Base-by-base conservation (phyloP, 805 yeast genomes). In the Citeromyces matritensis region DNA sequence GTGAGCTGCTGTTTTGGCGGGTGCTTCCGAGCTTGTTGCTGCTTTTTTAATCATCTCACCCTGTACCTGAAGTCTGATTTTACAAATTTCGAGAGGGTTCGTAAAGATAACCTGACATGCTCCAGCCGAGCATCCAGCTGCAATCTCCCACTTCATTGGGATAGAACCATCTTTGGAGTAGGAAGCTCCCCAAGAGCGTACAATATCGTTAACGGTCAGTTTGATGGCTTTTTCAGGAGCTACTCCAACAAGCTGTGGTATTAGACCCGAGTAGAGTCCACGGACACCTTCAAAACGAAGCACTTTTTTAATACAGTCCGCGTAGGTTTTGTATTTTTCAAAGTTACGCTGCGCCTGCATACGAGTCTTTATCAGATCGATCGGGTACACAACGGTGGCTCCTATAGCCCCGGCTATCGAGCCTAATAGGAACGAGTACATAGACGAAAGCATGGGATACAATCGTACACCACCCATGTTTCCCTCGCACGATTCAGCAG, bases 221-320 rank as follows among this genome's bases (percentile, higher is more conserved):
- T 88, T 88, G 47, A 88, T 88, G 28, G 97, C 97, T 61, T 88
- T 88, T 53, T 88, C 98, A 2, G 98, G 98, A 0, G 97, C 97
- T 32, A 88, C 97, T 42, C 98, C 98, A 30, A 91, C 73, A 45
- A 88, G 62, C 56, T 91, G 97, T 11, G 97, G 96, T 7, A 83
- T 81, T 32, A 88, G 62, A 33, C 98, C 98, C 4, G 94, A 78
- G 55, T 88, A 88, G 35, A 88, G 65, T 6, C 97, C 97, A 43
- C 63, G 59, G 30, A 79, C 46, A 32, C 96, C 96, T 57, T 88
- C 97, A 38, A 66, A 63, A 27, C 61, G 55, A 14, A 86, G 38
- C 28, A 86, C 84, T 47, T 85, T 84, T 29, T 63, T 57, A 51
- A 86, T 77, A 57, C 97, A 91, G 51, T 88, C 96, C 15, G 75